Conservation (phyloP, 768 basidiomycete genomes). For the Rhodocollybia butyracea region DNA sequence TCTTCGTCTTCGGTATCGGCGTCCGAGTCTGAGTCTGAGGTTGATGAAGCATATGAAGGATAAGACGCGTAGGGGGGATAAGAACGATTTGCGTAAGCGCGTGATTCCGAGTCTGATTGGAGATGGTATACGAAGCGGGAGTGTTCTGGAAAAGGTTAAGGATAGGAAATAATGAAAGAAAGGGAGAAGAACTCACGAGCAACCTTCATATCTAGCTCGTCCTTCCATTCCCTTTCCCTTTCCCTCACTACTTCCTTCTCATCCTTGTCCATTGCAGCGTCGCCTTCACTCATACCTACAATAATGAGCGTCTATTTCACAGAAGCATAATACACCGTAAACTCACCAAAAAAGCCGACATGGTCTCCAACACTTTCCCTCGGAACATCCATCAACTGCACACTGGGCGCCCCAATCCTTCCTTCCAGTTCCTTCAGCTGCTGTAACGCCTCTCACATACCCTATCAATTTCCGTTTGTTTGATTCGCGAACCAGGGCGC, state of each 20-base stretch:
- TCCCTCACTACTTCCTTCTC: slow-evolving; percentile 40
- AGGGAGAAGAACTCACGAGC: slow-evolving; percentile 48
- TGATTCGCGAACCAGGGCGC: no score
- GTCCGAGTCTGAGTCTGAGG: neutral
- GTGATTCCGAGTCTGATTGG: slow-evolving; percentile 21
- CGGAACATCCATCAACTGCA: slow-evolving; percentile 82
- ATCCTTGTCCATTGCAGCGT: no score
- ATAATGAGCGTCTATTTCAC: no score
- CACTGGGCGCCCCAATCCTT: slow-evolving; percentile 67
- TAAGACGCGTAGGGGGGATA: neutral
- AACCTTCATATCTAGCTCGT: slow-evolving; percentile 66
- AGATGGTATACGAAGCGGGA: slow-evolving; percentile 61
- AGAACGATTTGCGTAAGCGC: neutral
- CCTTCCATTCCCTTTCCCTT: slow-evolving; percentile 38
- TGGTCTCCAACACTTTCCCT: slow-evolving; percentile 62
- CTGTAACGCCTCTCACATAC: slow-evolving; percentile 35
- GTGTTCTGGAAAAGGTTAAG: slow-evolving; percentile 43
- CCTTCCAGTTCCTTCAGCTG: slow-evolving; percentile 52
- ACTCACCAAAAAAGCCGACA: slow-evolving; percentile 52
- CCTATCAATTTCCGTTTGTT: neutral
- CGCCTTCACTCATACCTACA: no score
- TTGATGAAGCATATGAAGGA: no score
- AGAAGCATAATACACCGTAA: no score
- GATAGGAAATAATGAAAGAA: neutral
- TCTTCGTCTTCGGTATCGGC: neutral